phyloP scores from a whole-genome alignment of 495 filamentous ascomycete genomes.

The Geoglossum glabrum region DNA sequence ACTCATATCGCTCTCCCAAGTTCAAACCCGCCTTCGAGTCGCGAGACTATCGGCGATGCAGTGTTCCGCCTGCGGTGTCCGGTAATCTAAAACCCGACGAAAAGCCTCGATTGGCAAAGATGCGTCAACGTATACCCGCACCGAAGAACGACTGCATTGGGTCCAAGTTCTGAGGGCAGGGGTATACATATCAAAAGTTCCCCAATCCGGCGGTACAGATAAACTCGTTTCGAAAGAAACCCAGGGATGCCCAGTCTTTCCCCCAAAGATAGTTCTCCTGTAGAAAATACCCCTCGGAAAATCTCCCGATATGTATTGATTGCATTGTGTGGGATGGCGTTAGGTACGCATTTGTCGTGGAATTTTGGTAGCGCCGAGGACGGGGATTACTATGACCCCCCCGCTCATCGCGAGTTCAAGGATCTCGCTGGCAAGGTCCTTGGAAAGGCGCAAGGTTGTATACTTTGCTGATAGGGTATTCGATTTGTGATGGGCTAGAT shows the following conservation, averaged over 20 bases:
- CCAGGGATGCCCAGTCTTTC: slow-evolving; percentile 6
- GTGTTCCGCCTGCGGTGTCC: background rate
- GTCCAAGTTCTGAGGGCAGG: slow-evolving; percentile 8
- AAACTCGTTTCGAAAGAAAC: slow-evolving; percentile 10
- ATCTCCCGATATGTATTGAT: background rate
- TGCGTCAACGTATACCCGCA: slow-evolving; percentile 7
- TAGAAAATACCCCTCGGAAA: background rate
- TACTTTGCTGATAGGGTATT: slow-evolving; percentile 11
- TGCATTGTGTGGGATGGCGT: slow-evolving; percentile 7
- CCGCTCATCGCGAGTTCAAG: slow-evolving; percentile 9
- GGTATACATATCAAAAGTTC: slow-evolving; percentile 10
- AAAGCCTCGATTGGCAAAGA: background rate
- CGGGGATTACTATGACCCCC: slow-evolving; percentile 11
- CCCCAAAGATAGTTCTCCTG: too few relatives aligned
- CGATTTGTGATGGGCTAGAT: slow-evolving; percentile 3
- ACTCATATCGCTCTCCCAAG: slow-evolving; percentile 11
- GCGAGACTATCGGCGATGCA: slow-evolving; percentile 8
- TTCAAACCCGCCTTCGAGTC: slow-evolving; percentile 7
- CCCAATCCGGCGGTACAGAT: slow-evolving; percentile 9
- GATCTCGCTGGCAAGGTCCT: slow-evolving; percentile 5
- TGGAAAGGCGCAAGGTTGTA: slow-evolving; percentile 8
- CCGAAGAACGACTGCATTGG: slow-evolving; percentile 10
- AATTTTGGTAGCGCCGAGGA: slow-evolving; percentile 11
- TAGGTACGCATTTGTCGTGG: slow-evolving; percentile 11
- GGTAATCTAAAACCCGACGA: background rate